A percentile compares a stretch with the other conserved stretches of the same genome.
phyloP scores from a whole-genome alignment of 129 eudicot species.

The Oenanthe sinensis region DNA sequence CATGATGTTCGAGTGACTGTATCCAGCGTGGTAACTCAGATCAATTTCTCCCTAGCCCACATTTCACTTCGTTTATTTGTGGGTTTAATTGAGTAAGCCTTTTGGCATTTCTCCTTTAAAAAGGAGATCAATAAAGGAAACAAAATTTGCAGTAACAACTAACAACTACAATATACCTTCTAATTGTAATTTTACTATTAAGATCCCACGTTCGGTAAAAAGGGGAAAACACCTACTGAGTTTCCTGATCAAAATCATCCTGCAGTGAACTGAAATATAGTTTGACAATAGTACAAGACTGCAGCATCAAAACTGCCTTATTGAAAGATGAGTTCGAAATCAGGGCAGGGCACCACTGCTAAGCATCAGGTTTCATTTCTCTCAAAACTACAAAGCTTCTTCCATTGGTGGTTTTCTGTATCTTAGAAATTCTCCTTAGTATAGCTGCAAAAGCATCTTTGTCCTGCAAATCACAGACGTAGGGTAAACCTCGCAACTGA shows the following conservation, averaged over 20 bases:
- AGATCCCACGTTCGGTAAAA: neutral
- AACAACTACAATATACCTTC: neutral
- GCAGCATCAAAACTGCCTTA: neutral
- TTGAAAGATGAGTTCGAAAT: neutral
- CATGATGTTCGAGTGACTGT: too few relatives aligned
- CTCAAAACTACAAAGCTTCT: constrained; percentile 67
- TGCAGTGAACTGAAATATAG: neutral
- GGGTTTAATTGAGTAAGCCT: too few relatives aligned
- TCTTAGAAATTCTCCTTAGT: constrained; percentile 80
- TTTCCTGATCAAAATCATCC: neutral
- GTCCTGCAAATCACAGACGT: constrained; percentile 42
- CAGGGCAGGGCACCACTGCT: neutral
- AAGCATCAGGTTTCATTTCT: constrained; percentile 30
- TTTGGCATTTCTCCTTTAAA: too few relatives aligned
- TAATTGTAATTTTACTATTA: neutral
- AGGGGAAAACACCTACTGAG: neutral
- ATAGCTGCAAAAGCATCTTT: constrained; percentile 77
- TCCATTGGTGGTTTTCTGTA: constrained; percentile 71
- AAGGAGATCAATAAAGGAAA: too few relatives aligned
- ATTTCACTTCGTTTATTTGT: too few relatives aligned
- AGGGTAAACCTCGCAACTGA: neutral
- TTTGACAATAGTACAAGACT: neutral
- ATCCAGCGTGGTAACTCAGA: too few relatives aligned
- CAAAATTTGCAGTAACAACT: neutral
- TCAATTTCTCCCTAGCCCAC: too few relatives aligned